phyloP scores from a whole-genome alignment of 2,329 filamentous ascomycete species.

The Aspergillus persii region DNA sequence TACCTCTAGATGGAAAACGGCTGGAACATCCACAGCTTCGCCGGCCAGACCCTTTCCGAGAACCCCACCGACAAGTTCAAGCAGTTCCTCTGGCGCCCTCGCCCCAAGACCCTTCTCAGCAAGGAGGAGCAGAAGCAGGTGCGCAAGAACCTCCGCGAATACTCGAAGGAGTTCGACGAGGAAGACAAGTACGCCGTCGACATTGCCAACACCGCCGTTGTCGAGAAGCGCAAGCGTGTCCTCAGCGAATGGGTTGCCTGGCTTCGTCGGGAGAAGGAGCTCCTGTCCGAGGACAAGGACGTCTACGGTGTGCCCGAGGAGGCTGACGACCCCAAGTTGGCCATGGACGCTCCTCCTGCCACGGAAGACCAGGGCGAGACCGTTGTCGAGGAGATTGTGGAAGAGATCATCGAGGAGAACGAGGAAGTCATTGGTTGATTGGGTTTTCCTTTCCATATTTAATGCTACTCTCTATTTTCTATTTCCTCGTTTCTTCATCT shows the following conservation, averaged over 20 bases:
- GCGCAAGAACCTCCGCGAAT: slow-evolving; percentile 97
- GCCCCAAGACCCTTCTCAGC: slow-evolving; percentile 82
- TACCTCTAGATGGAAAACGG: slow-evolving; percentile 88
- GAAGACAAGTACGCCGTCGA: slow-evolving; percentile 91
- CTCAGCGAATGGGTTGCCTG: slow-evolving; percentile 88
- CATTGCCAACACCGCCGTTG: slow-evolving; percentile 88
- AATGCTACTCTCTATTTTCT: slow-evolving; percentile 30
- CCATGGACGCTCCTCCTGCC: slow-evolving; percentile 49
- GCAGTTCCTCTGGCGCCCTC: slow-evolving; percentile 92
- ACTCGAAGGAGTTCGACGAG: slow-evolving; percentile 91
- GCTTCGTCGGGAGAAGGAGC: slow-evolving; percentile 69
- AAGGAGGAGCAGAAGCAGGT: slow-evolving; percentile 98
- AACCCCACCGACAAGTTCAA: slow-evolving; percentile 96
- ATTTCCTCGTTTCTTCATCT: slow-evolving; percentile 21
- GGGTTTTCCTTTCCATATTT: slow-evolving; percentile 28
- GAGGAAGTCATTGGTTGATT: slow-evolving; percentile 68
- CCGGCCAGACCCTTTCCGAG: slow-evolving; percentile 82
- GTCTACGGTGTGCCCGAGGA: slow-evolving; percentile 65
- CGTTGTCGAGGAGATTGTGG: slow-evolving; percentile 84
- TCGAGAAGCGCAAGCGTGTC: slow-evolving; percentile 77
- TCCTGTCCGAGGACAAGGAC: slow-evolving; percentile 69
- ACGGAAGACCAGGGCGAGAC: slow-evolving; percentile 67
- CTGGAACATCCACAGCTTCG: slow-evolving; percentile 97
- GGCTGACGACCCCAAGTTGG: slow-evolving; percentile 57
- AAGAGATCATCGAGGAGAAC: slow-evolving; percentile 77